A percentile compares a stretch with the other conserved stretches of the same genome.
phyloP scores from a whole-genome alignment of 2,329 filamentous ascomycete species.

The Calonectria pseudoreteaudii region DNA sequence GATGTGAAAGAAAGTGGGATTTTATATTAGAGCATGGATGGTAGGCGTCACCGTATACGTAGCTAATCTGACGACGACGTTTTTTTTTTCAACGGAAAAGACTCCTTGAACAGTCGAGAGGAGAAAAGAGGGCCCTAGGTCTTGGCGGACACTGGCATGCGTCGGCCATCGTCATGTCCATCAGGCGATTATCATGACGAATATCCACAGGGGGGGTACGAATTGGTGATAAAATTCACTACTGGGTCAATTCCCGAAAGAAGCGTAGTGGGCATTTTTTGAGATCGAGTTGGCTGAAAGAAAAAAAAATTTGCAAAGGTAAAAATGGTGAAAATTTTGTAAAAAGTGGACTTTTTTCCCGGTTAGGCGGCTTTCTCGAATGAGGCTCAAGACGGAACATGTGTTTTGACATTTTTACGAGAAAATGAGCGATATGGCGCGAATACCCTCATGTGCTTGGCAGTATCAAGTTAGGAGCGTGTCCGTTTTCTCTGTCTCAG shows the following conservation, averaged over 20 bases:
- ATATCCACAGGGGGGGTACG: not conserved
- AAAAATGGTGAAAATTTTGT: constrained; percentile 11
- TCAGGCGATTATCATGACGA: not conserved
- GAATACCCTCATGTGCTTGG: not conserved
- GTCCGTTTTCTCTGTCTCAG: not conserved
- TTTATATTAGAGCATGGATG: not conserved
- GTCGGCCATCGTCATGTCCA: not conserved
- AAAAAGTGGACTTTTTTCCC: not conserved
- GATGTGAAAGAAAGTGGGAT: not conserved
- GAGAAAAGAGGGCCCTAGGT: not conserved
- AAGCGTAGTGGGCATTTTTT: not conserved
- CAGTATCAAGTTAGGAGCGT: not conserved
- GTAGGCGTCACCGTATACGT: not conserved
- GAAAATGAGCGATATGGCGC: not conserved
- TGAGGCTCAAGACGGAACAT: not conserved
- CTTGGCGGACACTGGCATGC: not conserved
- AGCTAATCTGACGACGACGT: not conserved
- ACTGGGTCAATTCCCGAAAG: not conserved
- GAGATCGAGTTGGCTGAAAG: not conserved
- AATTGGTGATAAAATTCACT: constrained; percentile 5
- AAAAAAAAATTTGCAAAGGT: not conserved
- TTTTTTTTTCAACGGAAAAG: not conserved
- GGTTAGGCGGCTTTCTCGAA: not conserved
- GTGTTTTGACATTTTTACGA: not conserved
- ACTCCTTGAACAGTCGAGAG: not conserved